Percentiles rank a stretch among this genome's conserved stretches.
These are phyloP conservation scores for Mallotus repandus DNA, from an alignment of 441 rosid species.

Conservation along the genomic window DNA sequence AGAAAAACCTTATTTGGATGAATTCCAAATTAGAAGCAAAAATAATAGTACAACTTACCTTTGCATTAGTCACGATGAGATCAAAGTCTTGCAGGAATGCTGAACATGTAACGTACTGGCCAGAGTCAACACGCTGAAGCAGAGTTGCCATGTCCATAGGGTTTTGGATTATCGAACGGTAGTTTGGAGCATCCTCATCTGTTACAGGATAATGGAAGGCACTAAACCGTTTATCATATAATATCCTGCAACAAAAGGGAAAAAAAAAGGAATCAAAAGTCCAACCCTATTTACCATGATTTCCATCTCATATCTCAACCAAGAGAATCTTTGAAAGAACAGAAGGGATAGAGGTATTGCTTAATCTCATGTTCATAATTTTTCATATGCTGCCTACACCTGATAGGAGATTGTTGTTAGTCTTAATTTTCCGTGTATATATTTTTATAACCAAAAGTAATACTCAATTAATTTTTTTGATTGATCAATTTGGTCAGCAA, in stretches of 20 bases:
- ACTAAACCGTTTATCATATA: constrained; percentile 86
- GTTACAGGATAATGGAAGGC: constrained; percentile 94
- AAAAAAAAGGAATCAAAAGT: background rate
- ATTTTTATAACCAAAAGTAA: too few relatives aligned
- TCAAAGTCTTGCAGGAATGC: constrained; percentile 84
- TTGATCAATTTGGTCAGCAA: background rate
- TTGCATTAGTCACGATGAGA: constrained; percentile 88
- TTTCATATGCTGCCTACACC: background rate
- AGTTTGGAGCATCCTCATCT: constrained; percentile 98
- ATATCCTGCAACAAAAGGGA: constrained; percentile 52
- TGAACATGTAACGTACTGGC: constrained; percentile 81
- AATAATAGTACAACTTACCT: constrained; percentile 40
- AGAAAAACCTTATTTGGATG: background rate
- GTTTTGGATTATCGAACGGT: constrained; percentile 80
- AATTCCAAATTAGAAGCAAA: background rate
- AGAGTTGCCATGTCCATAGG: constrained; percentile 96
- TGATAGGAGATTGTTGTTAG: background rate
- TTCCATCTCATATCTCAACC: constrained; percentile 1
- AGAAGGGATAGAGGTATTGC: background rate
- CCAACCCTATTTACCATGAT: background rate
- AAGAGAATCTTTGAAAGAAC: background rate
- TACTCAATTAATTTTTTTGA: background rate
- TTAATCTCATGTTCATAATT: background rate
- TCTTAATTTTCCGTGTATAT: too few relatives aligned
- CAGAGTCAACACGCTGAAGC: constrained; percentile 88